Evolutionary conservation across 2,329 filamentous ascomycete species (phyloP), one percentile per base, ranked within the genome.

Genomic region (Diplodia scrobiculata): DNA sequence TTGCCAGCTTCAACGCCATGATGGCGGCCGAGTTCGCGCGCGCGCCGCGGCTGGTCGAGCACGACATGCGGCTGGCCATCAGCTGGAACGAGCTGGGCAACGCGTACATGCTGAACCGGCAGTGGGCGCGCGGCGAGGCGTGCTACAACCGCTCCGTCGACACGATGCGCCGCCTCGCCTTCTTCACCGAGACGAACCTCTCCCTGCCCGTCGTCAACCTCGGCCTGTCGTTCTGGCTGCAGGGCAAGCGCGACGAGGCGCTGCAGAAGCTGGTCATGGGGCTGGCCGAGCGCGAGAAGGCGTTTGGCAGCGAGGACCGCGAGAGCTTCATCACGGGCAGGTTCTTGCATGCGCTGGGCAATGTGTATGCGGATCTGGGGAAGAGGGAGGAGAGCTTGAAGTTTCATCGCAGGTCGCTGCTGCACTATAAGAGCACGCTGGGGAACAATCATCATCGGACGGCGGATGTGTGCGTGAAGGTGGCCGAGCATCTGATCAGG

Each of bases 121-220:
- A 55, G 13, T 71, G 66, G 66, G 25, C 45, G 2, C 21, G 67
- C 17, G 70, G 66, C 19, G 68, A 71, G 36, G 21, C 66, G 2
- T 71, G 68, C 60, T 71, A 70, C 58, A 19, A 51, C 21, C 62
- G 64, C 27, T 69, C 66, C 2, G 65, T 71, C 25, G 50, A 64
- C 27, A 64, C 53, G n/a, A 68, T 68, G 67, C 51, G 65, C 19
- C 13, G 25, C 13, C 45, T 71, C 14, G 32, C 68, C 2, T 53
- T 68, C 38, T 71, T 68, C 29, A 52, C 59, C 9, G 53, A 48
- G 9, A 36, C 54, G 13, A 32, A 59, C 41, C 41, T 68, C 2
- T 68, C 70, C 25, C 54, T 71, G 29, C 71, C 71, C 0, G n/a
- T 65, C 13, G 70, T 68, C 4, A 72, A 72, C 38, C 67, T 72